Conservation (phyloP, 177 flowering plant genomes). For the Vitis hybrid region DNA sequence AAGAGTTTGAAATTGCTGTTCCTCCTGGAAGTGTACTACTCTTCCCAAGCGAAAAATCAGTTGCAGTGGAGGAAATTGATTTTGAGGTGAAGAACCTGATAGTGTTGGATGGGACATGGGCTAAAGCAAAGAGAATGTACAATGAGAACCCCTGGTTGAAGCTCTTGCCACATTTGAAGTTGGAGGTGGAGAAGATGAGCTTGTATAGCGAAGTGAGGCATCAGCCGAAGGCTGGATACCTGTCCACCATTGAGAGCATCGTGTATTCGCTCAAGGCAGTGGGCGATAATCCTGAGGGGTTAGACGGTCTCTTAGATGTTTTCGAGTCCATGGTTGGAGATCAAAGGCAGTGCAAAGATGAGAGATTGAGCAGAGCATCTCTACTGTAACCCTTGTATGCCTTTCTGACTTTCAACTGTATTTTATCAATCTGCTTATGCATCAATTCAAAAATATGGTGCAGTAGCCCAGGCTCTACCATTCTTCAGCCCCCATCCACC, state of each 20-base stretch:
- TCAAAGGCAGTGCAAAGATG: slow-evolving; percentile 74
- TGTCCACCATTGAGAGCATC: slow-evolving; percentile 92
- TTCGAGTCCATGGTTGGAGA: slow-evolving; percentile 84
- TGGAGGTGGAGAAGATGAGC: slow-evolving; percentile 56
- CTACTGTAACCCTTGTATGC: slow-evolving; percentile 2
- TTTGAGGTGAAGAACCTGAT: slow-evolving; percentile 75
- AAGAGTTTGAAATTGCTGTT: slow-evolving; percentile 60
- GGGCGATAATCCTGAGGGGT: slow-evolving; percentile 50
- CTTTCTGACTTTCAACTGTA: too few relatives aligned
- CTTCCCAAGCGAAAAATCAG: slow-evolving; percentile 59
- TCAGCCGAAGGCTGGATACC: slow-evolving; percentile 73
- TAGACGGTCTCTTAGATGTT: slow-evolving; percentile 68
- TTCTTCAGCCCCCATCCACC: too few relatives aligned
- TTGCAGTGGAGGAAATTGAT: slow-evolving; percentile 33
- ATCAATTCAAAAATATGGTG: too few relatives aligned
- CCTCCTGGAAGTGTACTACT: slow-evolving; percentile 72
- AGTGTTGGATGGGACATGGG: slow-evolving; percentile 90
- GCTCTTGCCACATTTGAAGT: slow-evolving; percentile 74
- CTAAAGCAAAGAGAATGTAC: slow-evolving; percentile 78
- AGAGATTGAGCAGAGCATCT: slow-evolving; percentile 42
- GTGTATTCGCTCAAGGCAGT: slow-evolving; percentile 67
- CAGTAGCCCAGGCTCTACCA: too few relatives aligned
- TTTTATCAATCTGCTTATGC: too few relatives aligned
- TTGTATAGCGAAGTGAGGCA: slow-evolving; percentile 75
- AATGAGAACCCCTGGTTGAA: slow-evolving; percentile 89